Percentiles rank a stretch among this genome's conserved stretches.
Evolutionary conservation across 2,329 filamentous ascomycete genomes (phyloP).

Genomic region (Diaporthe vaccinii): DNA sequence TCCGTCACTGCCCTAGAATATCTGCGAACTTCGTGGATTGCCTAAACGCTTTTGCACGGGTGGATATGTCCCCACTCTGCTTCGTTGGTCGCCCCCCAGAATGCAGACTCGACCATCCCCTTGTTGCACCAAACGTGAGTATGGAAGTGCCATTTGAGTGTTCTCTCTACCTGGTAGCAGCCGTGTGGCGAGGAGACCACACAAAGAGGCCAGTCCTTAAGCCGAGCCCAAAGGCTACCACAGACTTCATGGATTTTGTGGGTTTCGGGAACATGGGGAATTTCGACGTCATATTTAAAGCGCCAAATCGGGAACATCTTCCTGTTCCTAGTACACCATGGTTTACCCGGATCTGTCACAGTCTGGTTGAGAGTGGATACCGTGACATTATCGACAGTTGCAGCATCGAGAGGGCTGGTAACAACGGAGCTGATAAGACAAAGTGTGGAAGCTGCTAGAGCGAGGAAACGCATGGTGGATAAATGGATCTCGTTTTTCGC

Average conservation of each 20-base stretch:
- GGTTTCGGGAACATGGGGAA: not conserved
- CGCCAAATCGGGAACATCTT: not conserved
- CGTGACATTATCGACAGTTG: not conserved
- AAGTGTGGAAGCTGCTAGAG: not conserved
- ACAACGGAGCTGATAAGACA: not conserved
- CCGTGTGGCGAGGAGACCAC: not conserved
- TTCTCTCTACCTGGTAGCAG: not conserved
- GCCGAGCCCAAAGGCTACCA: not conserved
- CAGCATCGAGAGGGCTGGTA: not conserved
- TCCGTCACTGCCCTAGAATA: not conserved
- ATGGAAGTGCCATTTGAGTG: not conserved
- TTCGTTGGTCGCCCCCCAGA: not conserved
- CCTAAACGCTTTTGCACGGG: not conserved
- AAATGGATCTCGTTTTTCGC: not conserved
- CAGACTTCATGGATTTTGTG: not conserved
- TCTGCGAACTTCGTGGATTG: not conserved
- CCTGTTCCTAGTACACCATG: not conserved
- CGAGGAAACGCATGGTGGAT: conserved; percentile 5
- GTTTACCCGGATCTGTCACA: not conserved
- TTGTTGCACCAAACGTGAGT: not conserved
- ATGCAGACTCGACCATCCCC: not conserved
- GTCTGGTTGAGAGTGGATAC: not conserved
- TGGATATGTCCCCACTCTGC: not conserved
- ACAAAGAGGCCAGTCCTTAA: not conserved
- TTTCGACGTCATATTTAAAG: not conserved